These are phyloP conservation scores for Millerozyma acaciae DNA, from an alignment of 805 yeast species.

Conservation along the genomic window DNA sequence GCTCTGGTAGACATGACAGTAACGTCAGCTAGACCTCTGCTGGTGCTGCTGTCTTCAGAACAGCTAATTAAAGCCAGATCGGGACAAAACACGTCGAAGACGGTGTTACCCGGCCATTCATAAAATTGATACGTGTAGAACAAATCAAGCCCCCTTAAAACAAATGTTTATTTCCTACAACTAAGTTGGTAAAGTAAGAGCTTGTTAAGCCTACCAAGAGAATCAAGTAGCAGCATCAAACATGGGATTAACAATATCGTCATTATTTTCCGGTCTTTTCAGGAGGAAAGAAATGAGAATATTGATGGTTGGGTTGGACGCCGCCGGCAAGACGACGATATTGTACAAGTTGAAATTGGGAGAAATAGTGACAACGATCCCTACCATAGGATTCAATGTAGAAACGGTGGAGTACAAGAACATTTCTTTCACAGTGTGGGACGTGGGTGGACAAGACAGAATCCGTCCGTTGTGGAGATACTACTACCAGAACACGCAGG, in stretches of 20 bases:
- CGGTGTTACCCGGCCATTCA: conserved; percentile 4
- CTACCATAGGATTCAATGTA: conserved; percentile 96
- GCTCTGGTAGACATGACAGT: too few species aligned
- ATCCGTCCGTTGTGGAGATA: conserved; percentile 99
- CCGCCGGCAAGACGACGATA: conserved; percentile 98
- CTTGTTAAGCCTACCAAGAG: too few species aligned
- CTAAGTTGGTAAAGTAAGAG: too few species aligned
- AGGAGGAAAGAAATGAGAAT: conserved; percentile 98
- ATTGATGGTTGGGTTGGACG: conserved; percentile 96
- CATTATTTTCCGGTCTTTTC: conserved; percentile 89
- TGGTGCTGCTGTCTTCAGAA: too few species aligned
- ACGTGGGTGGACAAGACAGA: conserved; percentile 99
- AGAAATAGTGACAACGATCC: conserved; percentile 93
- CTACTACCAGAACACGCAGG: conserved; percentile 97
- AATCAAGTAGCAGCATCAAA: too few species aligned
- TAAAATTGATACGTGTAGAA: conserved; percentile 5
- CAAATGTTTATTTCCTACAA: too few species aligned
- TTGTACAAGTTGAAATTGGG: conserved; percentile 92
- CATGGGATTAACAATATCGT: conserved; percentile 95
- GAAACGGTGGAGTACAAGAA: conserved; percentile 97
- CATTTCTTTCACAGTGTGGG: conserved; percentile 97
- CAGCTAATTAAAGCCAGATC: too few species aligned
- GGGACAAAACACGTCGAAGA: too few species aligned
- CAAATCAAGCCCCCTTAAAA: conserved; percentile 3
- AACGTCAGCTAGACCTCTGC: too few species aligned